Evolutionary conservation across 805 yeast genomes (phyloP), one percentile per base, ranked within the genome.

Genomic region (Candida railenensis): DNA sequence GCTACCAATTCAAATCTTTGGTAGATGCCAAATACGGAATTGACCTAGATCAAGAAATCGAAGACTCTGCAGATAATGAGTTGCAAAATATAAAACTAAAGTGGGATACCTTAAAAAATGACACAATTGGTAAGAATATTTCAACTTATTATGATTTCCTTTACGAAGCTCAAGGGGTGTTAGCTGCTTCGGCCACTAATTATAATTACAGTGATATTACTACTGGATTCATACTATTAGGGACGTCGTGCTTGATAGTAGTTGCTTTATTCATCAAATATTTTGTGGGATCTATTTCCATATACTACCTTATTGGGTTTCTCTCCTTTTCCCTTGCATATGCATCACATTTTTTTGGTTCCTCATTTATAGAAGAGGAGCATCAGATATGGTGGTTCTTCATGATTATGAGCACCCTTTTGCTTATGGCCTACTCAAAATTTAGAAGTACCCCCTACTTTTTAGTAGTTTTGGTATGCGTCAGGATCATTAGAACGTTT

Each of bases 361-460:
- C 76, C 3, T 70, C 76, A 2, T 73, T 91, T 47, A 86, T 94
- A 15, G 99, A 94, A 58, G 99, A 94, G 62, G 99, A 94, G 59
- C 96, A 94, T 59, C 97, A 91, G 59, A 63, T 91, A 15, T 94
- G 99, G 99, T 94, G 96, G 88, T 87, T 62, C 25, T 55, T 66
- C 15, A 53, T 65, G 2, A 44, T 61, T 1, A 40, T 57, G 12
- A 49, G 49, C 30, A 45, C 56, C 3, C 28, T 53, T 2, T 39
- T 44, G 3, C 44, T 62, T 15, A 44, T 39, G 34, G 33, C 42
- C 14, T 48, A 37, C 42, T 39, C 42, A 14, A 43, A 38, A 9
- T 48, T 45, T 42, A 40, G 40, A 15, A 36, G 40, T 1, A 32
- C 38, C 12, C 28, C 28, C 3, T 42, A 34, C 18, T 44, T 48